These are phyloP conservation scores for Pestalotiopsis sp. DNA, from an alignment of 2,329 filamentous ascomycete species.

Conservation along the genomic window DNA sequence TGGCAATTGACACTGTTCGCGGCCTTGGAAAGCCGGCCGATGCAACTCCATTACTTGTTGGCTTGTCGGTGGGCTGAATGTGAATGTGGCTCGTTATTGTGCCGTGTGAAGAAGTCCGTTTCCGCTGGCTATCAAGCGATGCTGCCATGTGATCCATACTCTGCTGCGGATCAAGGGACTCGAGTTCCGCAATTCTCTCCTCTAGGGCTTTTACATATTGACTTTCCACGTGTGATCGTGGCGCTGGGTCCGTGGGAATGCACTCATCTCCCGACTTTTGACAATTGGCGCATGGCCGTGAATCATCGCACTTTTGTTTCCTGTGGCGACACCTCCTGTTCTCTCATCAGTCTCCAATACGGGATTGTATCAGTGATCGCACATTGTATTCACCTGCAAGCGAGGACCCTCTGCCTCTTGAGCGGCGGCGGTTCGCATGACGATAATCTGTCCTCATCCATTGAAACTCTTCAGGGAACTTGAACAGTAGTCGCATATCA, in stretches of 20 bases:
- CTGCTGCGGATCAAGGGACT: slow-evolving; percentile 9
- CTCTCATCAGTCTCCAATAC: not conserved
- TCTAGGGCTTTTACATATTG: slow-evolving; percentile 8
- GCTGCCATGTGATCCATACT: slow-evolving; percentile 3
- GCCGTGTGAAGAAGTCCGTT: not conserved
- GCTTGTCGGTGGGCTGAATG: not conserved
- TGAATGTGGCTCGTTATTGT: not conserved
- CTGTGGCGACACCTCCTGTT: slow-evolving; percentile 11
- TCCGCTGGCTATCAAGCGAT: not conserved
- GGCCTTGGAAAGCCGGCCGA: not conserved
- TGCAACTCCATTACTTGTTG: not conserved
- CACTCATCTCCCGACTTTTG: slow-evolving; percentile 16
- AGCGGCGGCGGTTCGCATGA: not conserved
- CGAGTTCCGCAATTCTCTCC: slow-evolving; percentile 8
- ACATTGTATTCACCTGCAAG: not conserved
- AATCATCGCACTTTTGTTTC: slow-evolving; percentile 16
- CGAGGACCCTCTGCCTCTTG: slow-evolving; percentile 3
- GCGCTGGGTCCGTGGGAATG: slow-evolving; percentile 2
- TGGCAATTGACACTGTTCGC: not conserved
- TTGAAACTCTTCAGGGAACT: not conserved
- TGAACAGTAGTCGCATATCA: not conserved
- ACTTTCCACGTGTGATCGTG: slow-evolving; percentile 5
- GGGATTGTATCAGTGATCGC: not conserved
- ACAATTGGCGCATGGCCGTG: slow-evolving; percentile 16
- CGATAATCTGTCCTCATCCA: not conserved